Evolutionary conservation across 371 early-diverging fungal genomes (phyloP).

Genomic region (Mucor indicus): DNA sequence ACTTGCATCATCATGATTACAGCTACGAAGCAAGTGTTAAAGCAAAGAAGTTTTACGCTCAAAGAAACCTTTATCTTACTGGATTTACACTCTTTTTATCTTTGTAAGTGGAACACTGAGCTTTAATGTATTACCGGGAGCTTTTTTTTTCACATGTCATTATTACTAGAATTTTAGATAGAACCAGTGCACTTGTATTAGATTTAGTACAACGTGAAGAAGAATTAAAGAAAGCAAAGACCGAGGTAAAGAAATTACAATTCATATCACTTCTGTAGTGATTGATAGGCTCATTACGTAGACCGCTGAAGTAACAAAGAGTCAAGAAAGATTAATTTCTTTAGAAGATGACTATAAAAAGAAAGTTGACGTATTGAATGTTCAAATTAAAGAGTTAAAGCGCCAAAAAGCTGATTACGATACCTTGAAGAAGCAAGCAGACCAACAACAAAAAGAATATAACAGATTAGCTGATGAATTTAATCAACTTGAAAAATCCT

Average conservation of each 20-base stretch:
- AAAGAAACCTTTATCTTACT: conserved; percentile 86
- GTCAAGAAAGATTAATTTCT: conserved; percentile 18
- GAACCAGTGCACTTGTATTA: conserved; percentile 64
- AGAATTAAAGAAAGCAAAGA: conserved; percentile 49
- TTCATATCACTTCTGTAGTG: not conserved
- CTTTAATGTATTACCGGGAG: not conserved
- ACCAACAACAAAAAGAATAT: conserved; percentile 65
- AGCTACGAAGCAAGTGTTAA: conserved; percentile 56
- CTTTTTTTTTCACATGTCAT: not conserved
- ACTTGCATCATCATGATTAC: conserved; percentile 30
- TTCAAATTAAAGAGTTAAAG: conserved; percentile 50
- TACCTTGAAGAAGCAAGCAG: conserved; percentile 75
- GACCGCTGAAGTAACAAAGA: conserved; percentile 18
- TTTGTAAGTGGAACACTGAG: conserved; percentile 34
- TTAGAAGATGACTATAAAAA: conserved; percentile 26
- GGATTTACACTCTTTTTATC: conserved; percentile 85
- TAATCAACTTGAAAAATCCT: conserved; percentile 48
- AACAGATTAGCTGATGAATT: conserved; percentile 72
- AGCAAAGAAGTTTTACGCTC: conserved; percentile 76
- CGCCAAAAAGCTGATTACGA: conserved; percentile 60
- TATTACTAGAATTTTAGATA: conserved; percentile 54
- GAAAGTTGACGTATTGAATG: conserved; percentile 16
- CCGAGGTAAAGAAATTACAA: conserved; percentile 31
- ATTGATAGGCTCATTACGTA: not conserved
- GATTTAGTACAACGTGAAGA: conserved; percentile 64